Evolutionary conservation across 768 basidiomycete genomes (phyloP).

Genomic region (Lentinula sp.): DNA sequence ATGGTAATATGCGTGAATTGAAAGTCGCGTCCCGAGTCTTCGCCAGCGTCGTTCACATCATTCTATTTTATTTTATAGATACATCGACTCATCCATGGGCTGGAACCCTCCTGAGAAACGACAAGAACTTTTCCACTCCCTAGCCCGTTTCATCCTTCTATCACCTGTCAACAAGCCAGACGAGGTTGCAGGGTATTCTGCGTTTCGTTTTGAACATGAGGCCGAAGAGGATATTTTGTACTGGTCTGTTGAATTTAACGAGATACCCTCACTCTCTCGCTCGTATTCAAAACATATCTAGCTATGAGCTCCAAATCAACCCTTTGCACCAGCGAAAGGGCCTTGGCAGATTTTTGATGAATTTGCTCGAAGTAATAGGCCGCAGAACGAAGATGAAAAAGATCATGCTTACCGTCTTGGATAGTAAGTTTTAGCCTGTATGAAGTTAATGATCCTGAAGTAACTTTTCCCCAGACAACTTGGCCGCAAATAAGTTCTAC

Average conservation of each 20-base stretch:
- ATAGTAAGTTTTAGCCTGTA: conserved; percentile 36
- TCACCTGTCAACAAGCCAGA: conserved; percentile 10
- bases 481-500: conserved; percentile 46
- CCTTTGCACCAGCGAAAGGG: conserved; percentile 39
- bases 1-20: conserved; percentile 53
- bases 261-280: not conserved
- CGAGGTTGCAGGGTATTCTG: conserved; percentile 33
- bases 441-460: not conserved
- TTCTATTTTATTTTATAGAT: conserved; percentile 28
- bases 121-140: conserved; percentile 51
- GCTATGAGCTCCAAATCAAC: conserved; percentile 75
- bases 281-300: conserved; percentile 19
- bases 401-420: conserved; percentile 70
- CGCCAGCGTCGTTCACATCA: not conserved
- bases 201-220: conserved; percentile 76
- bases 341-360: conserved; percentile 51
- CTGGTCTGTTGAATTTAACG: conserved; percentile 41
- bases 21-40: conserved; percentile 17
- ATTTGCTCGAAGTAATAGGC: conserved; percentile 44
- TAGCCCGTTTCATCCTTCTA: conserved; percentile 58
- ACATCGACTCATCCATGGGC: conserved; percentile 51
- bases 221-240: conserved; percentile 56
- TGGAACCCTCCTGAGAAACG: conserved; percentile 56
- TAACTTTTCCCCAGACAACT: conserved; percentile 33
- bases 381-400: conserved; percentile 54